Evolutionary conservation across 345 rosid species (phyloP).

Genomic region (Murraya koenigii): DNA sequence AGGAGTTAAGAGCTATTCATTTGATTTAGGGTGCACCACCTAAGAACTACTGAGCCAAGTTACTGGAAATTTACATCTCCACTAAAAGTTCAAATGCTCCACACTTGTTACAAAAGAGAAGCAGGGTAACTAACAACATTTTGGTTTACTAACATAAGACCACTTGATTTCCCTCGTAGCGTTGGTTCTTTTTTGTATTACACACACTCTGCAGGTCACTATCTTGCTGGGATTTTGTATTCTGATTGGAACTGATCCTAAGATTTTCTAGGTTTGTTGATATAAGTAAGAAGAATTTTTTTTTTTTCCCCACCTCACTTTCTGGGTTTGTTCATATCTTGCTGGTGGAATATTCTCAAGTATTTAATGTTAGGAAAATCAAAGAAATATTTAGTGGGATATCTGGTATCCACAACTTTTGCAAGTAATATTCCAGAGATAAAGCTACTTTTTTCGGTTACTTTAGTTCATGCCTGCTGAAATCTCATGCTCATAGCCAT

Average conservation of each 20-base stretch:
- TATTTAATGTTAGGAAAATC: neutral
- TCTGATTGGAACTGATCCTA: neutral
- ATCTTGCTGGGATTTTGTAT: neutral
- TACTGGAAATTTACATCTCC: neutral
- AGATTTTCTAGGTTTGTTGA: neutral
- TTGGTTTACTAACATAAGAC: neutral
- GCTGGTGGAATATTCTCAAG: neutral
- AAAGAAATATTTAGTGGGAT: neutral
- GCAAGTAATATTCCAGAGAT: neutral
- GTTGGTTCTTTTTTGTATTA: neutral
- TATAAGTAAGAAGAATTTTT: neutral
- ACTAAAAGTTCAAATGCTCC: neutral
- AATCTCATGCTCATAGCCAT: neutral
- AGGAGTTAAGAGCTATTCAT: neutral
- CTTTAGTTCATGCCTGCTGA: neutral
- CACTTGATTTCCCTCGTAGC: neutral
- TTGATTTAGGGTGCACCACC: neutral
- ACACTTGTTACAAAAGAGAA: neutral
- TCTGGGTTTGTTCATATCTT: neutral
- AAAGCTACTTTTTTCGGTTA: neutral
- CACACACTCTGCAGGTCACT: neutral
- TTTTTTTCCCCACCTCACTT: neutral
- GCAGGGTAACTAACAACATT: neutral
- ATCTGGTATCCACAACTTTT: slow-evolving; percentile 1
- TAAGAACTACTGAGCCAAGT: neutral